Evolutionary conservation across 441 rosid species (phyloP), one percentile per base, ranked within the genome.

Genomic region (Adansonia rubrostipa): DNA sequence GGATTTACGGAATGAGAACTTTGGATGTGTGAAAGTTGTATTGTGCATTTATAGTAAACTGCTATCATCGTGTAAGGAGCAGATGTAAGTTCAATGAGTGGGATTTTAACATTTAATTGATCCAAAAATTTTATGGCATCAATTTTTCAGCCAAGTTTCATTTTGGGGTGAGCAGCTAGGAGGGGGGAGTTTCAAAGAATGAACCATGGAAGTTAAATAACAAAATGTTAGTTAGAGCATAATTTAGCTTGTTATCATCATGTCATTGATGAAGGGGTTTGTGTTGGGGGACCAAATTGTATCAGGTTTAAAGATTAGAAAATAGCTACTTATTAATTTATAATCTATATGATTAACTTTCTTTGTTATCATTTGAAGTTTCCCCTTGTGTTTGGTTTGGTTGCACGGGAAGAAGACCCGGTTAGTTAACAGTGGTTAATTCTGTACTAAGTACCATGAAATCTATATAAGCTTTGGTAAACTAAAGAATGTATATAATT

Each of bases 21-120:
- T 86, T 82, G 97, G 92, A 84, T 91, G 90, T 40, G 98, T 89
- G n/a, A 92, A 91, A 87, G 96, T 92, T 53, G 94, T 94, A 70
- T 81, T 91, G 70, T 91, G 90, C 86, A 85, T 94, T 81, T 96
- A 94, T 82, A 87, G 85, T 86, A 92, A 90, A 81, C 81, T 92
- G 69, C 84, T 92, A 78, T 91, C 91, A 6, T 89, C 93, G 71
- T 96, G 98, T 85, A 94, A 92, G 87, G 96, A 90, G 88, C 98
- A 92, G 77, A 93, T 93, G 98, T 96, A 92, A 91, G 99, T 92
- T 78, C 79, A 70, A 42, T 61, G 45, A 7, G 40, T 13, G 44
- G 19, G 19, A 73, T 40, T 56, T 73, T 57, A 10, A 73, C 14
- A 40, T 57, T 40, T 40, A 57, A 19, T 56, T 67, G 51, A 40